These are phyloP conservation scores for Candida parachauliodes DNA, from an alignment of 805 yeast species.

Conservation along the genomic window DNA sequence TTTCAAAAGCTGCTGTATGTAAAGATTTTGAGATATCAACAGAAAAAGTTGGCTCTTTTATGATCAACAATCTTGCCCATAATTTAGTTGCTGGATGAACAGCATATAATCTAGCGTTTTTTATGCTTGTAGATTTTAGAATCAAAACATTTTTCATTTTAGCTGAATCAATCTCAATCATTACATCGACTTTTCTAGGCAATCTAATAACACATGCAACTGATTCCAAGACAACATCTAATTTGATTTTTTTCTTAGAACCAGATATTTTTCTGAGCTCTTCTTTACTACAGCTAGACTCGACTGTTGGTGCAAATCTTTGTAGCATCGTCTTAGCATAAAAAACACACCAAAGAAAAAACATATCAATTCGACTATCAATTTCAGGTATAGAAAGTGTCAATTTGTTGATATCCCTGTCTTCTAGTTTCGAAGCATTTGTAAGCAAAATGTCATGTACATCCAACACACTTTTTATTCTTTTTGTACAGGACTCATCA, in stretches of 20 bases:
- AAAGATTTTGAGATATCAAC: constrained; percentile 13
- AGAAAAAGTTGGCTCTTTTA: constrained; percentile 17
- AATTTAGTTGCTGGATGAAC: constrained; percentile 45
- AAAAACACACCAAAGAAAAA: constrained; percentile 39
- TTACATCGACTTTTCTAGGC: constrained; percentile 45
- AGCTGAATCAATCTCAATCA: constrained; percentile 43
- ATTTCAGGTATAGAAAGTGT: constrained; percentile 30
- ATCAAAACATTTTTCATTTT: constrained; percentile 20
- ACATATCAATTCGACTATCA: constrained; percentile 37
- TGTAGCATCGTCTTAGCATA: constrained; percentile 35
- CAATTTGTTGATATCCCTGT: constrained; percentile 25
- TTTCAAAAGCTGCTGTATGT: constrained; percentile 16
- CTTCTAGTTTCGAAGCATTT: constrained; percentile 16
- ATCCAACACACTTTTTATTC: constrained; percentile 31
- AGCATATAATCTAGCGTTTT: constrained; percentile 43
- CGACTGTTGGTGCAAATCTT: constrained; percentile 30
- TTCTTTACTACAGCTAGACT: constrained; percentile 22
- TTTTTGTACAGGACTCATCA: constrained; percentile 15
- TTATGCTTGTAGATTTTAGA: constrained; percentile 28
- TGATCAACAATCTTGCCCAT: constrained; percentile 39
- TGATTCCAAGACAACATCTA: constrained; percentile 30
- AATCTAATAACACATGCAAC: constrained; percentile 39
- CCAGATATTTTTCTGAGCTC: constrained; percentile 20
- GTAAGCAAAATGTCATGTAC: constrained; percentile 23
- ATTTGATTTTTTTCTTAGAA: constrained; percentile 18